phyloP scores from a whole-genome alignment of 768 basidiomycete species.

The Paxillus ammoniavirescens region DNA sequence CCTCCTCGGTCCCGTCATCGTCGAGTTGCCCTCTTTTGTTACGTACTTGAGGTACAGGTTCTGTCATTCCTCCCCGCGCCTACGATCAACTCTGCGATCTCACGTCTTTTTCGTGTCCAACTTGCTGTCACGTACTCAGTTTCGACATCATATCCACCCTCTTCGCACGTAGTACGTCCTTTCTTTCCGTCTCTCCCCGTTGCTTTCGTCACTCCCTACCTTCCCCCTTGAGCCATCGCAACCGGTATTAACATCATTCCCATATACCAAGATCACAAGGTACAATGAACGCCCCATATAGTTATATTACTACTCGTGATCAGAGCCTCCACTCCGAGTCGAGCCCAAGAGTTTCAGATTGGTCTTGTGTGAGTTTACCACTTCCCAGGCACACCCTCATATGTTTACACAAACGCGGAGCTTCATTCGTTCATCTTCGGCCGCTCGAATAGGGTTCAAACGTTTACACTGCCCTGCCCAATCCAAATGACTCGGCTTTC shows the following conservation, averaged over 20 bases:
- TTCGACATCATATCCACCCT: slow-evolving; percentile 6
- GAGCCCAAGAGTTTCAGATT: slow-evolving; percentile 32
- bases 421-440: slow-evolving; percentile 14
- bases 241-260: slow-evolving; percentile 16
- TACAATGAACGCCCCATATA: slow-evolving; percentile 16
- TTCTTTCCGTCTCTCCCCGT: neutral
- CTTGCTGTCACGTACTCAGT: slow-evolving; percentile 2
- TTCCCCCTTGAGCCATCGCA: slow-evolving; percentile 12
- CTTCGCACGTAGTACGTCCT: neutral
- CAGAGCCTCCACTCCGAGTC: slow-evolving; percentile 13
- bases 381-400: slow-evolving; percentile 19
- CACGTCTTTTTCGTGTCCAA: neutral
- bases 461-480: slow-evolving; percentile 25
- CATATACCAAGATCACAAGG: neutral
- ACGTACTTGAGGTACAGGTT: neutral
- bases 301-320: slow-evolving; percentile 21
- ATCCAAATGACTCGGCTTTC: slow-evolving; percentile 11
- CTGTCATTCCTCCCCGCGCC: neutral
- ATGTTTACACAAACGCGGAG: slow-evolving; percentile 21
- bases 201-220: neutral
- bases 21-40: neutral
- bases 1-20: slow-evolving; percentile 15
- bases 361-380: neutral
- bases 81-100: neutral
- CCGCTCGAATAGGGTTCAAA: slow-evolving; percentile 18